These are phyloP conservation scores for Borealophlyctis nickersoniae DNA, from an alignment of 192 early-diverging fungal species.

Conservation along the genomic window DNA sequence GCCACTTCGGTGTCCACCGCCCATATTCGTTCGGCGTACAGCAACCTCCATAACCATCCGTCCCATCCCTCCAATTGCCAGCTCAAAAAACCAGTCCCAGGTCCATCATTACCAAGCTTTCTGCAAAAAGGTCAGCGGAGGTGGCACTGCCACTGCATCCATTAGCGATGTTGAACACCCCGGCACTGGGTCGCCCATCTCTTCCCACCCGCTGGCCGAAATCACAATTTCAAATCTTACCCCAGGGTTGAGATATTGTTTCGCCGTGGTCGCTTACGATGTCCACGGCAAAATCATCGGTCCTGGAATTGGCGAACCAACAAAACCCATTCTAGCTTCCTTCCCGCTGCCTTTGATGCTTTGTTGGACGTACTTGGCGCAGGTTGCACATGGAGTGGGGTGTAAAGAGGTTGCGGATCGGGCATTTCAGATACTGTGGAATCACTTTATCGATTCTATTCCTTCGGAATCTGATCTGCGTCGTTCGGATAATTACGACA, in stretches of 20 bases:
- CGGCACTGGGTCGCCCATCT: slow-evolving; percentile 30
- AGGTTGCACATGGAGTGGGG: slow-evolving; percentile 25
- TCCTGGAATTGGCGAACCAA: slow-evolving; percentile 35
- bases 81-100: not conserved
- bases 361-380: slow-evolving; percentile 29
- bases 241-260: slow-evolving; percentile 30
- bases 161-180: slow-evolving; percentile 30
- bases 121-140: slow-evolving; percentile 27
- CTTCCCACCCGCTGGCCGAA: slow-evolving; percentile 9
- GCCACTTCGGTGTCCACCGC: slow-evolving; percentile 33
- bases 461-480: slow-evolving; percentile 14
- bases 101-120: slow-evolving; percentile 31
- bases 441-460: slow-evolving; percentile 25
- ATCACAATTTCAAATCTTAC: slow-evolving; percentile 34
- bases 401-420: slow-evolving; percentile 34
- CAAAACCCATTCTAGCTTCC: slow-evolving; percentile 20
- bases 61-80: slow-evolving; percentile 25
- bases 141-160: slow-evolving; percentile 23
- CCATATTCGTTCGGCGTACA: slow-evolving; percentile 34
- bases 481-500: not conserved
- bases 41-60: slow-evolving; percentile 36
- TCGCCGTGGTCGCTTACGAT: slow-evolving; percentile 37
- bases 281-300: slow-evolving; percentile 28
- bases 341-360: slow-evolving; percentile 36
- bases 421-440: slow-evolving; percentile 12